Evolutionary conservation across 352 stramenopile species (phyloP), one percentile per base, ranked within the genome.

Genomic region (Pythium phragmiticola): DNA sequence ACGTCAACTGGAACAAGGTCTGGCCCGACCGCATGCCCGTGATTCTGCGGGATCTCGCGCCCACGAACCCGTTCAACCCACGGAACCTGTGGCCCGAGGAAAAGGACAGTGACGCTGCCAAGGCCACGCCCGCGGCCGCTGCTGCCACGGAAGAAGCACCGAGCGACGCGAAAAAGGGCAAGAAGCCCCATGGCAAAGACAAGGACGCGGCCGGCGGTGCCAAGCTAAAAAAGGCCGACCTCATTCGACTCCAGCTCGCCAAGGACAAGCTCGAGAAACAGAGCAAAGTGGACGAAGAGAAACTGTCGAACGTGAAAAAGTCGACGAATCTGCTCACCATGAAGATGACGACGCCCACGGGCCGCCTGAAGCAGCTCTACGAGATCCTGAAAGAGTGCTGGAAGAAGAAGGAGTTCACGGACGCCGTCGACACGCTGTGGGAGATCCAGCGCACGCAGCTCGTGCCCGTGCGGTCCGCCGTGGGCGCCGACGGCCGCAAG

Each of bases 1-100:
- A 93, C 63, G 86, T 95, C 34, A 92, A 92, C 74, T 95, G 86
- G 86, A 84, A 95, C 71, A 95, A 95, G 72, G 73, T 95, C 47
- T 95, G 85, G 80, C 86, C 86, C 12, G 82, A 95, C 72, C 83
- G 86, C 62, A 95, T 95, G 78, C 86, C 86, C 41, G 84, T 95
- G 73, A 95, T 95, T 60, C 73, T 95, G 60, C 86, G 86, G 30
- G 84, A 94, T 49, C 60, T 94, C 57, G 86, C 86, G 60, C 86
- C 86, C 12, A 90, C 80, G 36, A 94, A 94, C 63, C 84, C 86
- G 28, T 94, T 94, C 74, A 93, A 94, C 73, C 86, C 86, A 43
- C 85, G 82, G 47, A 92, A 93, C 51, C 59, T 95, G 52, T 95
- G 86, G 86, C 86, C 86, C 1, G 81, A 92, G 46, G 86, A 95